Base-by-base conservation (phyloP, 2,329 filamentous ascomycete genomes). In the Chaetomiaceae sp. region DNA sequence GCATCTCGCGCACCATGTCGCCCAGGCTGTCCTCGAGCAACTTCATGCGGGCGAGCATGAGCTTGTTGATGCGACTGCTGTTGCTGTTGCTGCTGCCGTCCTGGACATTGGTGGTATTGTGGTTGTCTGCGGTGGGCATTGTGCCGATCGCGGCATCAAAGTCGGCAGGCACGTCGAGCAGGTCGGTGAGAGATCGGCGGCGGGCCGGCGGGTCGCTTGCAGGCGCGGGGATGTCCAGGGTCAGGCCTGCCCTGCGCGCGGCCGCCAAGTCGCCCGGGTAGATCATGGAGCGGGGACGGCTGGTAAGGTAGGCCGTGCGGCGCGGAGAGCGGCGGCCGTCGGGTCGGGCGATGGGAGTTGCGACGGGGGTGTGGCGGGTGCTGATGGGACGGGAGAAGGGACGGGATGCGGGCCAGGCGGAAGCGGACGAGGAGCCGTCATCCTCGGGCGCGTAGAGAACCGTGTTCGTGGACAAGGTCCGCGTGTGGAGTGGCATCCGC, bases 41-140 rank as follows among this genome's bases (percentile, higher is more conserved):
- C 63, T 93, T 93, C 88, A 96, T 96, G 27, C 88, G 75, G 8
- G 88, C 88, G 37, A 96, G 71, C 66, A 96, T 85, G 37, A 95
- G 75, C 46, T 88, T 79, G 56, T 83, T 82, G 76, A 90, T 85
- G 33, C 86, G 78, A 59, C 63, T 78, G 73, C 15, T 42, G 19
- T 18, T 33, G 14, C 33, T 18, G 20, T 5, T 32, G 22, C 10
- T 20, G 19, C 9, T 26, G 43, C 47, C 39, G 20, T 20, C 22
- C n/a, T n/a, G n/a, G 22, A 5, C 22, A 9, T 24, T 24, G 22
- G 5, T 24, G 6, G 6, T 24, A 9, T 24, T 24, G 22, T 24
- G 22, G 22, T 24, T 24, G 9, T 24, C 6, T 6, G 22, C 22
- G 22, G 22, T 24, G 22, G 22, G 22, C 22, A 9, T 5, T 24